These are phyloP conservation scores for Echria macrotheca DNA, from an alignment of 495 filamentous ascomycete species.

Conservation along the genomic window DNA sequence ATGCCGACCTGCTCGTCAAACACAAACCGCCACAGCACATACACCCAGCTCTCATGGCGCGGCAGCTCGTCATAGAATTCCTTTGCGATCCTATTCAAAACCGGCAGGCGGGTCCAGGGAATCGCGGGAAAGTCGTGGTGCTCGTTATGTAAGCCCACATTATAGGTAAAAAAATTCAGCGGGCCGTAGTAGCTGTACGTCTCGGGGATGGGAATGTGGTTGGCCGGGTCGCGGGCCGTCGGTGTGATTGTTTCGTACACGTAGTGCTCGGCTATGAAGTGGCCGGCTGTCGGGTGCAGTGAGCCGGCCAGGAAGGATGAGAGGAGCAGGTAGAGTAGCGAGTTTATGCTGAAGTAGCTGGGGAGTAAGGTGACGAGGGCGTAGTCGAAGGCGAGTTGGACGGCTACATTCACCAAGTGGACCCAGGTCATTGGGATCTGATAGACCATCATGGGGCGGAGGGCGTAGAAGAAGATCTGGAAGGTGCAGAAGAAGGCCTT, in stretches of 20 bases:
- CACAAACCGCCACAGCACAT: slow-evolving; percentile 93
- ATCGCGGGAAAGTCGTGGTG: slow-evolving; percentile 98
- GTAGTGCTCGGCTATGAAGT: slow-evolving; percentile 99
- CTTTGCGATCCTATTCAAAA: slow-evolving; percentile 69
- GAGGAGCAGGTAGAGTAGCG: slow-evolving; percentile 72
- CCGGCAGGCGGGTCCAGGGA: slow-evolving; percentile 81
- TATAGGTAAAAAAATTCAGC: slow-evolving; percentile 89
- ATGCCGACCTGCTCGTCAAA: slow-evolving; percentile 81
- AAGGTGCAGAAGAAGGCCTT: slow-evolving; percentile 99
- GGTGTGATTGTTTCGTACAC: slow-evolving; percentile 71
- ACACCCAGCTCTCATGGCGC: slow-evolving; percentile 80
- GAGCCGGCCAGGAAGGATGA: slow-evolving; percentile 90
- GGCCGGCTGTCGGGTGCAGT: slow-evolving; percentile 90
- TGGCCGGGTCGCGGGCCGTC: slow-evolving; percentile 54
- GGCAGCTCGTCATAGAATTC: slow-evolving; percentile 94
- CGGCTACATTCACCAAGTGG: slow-evolving; percentile 72
- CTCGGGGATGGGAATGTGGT: slow-evolving; percentile 68
- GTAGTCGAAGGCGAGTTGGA: slow-evolving; percentile 75
- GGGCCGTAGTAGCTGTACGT: slow-evolving; percentile 96
- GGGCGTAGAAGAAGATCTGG: slow-evolving; percentile 98
- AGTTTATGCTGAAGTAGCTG: slow-evolving; percentile 44
- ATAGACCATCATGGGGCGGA: slow-evolving; percentile 96
- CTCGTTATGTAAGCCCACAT: slow-evolving; percentile 96
- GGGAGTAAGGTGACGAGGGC: slow-evolving; percentile 48
- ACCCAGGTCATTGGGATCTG: slow-evolving; percentile 80